Base-by-base conservation (phyloP, 352 stramenopile species). In the Globisporangium abappressorium region DNA sequence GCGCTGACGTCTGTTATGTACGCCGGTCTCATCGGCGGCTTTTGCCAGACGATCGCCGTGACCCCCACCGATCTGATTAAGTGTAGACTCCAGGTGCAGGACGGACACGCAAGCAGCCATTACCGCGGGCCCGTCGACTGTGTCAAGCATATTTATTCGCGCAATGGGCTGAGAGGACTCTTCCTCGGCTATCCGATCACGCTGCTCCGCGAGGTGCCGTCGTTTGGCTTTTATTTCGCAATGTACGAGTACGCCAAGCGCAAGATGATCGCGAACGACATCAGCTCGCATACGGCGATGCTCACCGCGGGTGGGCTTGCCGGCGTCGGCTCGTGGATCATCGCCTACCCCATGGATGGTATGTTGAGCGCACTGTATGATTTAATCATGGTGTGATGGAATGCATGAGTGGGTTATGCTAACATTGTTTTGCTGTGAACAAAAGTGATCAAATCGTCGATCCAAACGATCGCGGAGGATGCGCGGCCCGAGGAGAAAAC, bases 1-100 rank as follows among this genome's bases (percentile, higher is more conserved):
- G 76, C 79, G 51, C 75, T 96, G 5, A 71, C 75, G 64, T 93
- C 88, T 5, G 84, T 96, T 26, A 86, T 92, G 38, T 79, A 75
- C 51, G 87, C 87, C 26, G 87, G 88, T 36, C 72, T 81, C 14
- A 70, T 93, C 36, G 84, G 85, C 56, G 88, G 88, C 4, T 93
- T 94, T 60, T 91, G 78, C 68, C 88, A 94, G 70, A 93, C 85
- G 0, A 74, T 89, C 43, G 82, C 84, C 12, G 73, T 94, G 22
- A 85, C 83, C 8, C 88, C 88, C 34, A 89, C 86, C 22, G 88
- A 96, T 61, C 71, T 94, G 53, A 89, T 96, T 73, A 96, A 96
- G 69, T 94, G 85, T 71, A 70, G 85, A 55, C 65, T 96, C 62
- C 88, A 96, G 72, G 87, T 93, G 15, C 84, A 92, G 58, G 79